Evolutionary conservation across 495 filamentous ascomycete genomes (phyloP).

Genomic region (Aspergillus sclerotioniger): DNA sequence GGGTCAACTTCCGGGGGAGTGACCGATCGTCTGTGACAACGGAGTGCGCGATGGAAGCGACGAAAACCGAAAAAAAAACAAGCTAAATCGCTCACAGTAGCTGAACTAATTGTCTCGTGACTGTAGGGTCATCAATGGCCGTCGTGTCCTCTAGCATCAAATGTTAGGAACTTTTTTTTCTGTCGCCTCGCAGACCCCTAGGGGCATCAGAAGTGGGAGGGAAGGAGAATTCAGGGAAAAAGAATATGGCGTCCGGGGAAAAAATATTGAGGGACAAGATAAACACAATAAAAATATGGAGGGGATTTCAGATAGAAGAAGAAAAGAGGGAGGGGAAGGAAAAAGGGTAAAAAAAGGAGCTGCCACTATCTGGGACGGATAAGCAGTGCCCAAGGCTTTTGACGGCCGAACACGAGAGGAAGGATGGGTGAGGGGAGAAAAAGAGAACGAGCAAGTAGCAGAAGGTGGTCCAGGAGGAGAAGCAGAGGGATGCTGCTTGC

Average conservation of each 20-base stretch:
- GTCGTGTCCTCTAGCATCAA: slow-evolving; percentile 30
- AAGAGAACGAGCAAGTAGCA: slow-evolving; percentile 7
- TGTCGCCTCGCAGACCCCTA: slow-evolving; percentile 15
- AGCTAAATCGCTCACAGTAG: slow-evolving; percentile 21
- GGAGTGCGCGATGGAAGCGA: slow-evolving; percentile 6
- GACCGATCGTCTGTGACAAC: slow-evolving; percentile 1
- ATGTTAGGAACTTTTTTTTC: slow-evolving; percentile 18
- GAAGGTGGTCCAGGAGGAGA: slow-evolving; percentile 7
- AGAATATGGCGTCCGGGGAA: slow-evolving; percentile 17
- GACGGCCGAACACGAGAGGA: not conserved
- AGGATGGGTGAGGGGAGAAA: slow-evolving; percentile 6
- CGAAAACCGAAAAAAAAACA: slow-evolving; percentile 22
- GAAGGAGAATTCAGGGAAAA: slow-evolving; percentile 9
- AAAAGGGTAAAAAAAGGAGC: slow-evolving; percentile 15
- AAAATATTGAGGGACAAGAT: slow-evolving; percentile 7
- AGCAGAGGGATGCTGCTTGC: slow-evolving; percentile 7
- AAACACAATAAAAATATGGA: slow-evolving; percentile 10
- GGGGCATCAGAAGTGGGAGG: slow-evolving; percentile 15
- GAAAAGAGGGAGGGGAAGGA: not conserved
- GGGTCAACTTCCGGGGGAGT: slow-evolving; percentile 3
- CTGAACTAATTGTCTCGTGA: slow-evolving; percentile 25
- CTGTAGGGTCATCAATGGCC: slow-evolving; percentile 26
- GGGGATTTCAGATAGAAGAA: slow-evolving; percentile 3
- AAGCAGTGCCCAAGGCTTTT: slow-evolving; percentile 5
- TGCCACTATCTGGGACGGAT: slow-evolving; percentile 16